Conservation (phyloP, 805 yeast species). For the Danielozyma ontarioensis region DNA sequence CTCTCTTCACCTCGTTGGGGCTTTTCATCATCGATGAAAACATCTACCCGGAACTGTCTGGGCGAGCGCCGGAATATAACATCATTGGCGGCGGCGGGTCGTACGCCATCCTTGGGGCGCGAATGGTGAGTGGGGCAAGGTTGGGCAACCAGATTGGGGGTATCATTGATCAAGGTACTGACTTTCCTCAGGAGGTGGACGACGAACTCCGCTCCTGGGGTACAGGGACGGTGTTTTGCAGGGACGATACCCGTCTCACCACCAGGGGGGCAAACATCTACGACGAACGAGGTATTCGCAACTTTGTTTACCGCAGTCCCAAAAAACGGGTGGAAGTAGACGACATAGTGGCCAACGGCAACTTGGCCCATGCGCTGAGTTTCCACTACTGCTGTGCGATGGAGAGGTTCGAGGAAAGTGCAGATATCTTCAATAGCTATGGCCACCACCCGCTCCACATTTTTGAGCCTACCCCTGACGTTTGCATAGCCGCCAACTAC, state of each 20-base stretch:
- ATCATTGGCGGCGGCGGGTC: slow-evolving; percentile 91
- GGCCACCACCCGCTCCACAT: slow-evolving; percentile 39
- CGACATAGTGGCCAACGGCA: slow-evolving; percentile 43
- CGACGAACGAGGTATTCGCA: slow-evolving; percentile 48
- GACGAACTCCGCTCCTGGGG: slow-evolving; percentile 53
- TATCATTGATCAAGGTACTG: slow-evolving; percentile 75
- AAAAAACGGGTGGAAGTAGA: slow-evolving; percentile 53
- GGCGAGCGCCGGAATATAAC: slow-evolving; percentile 34
- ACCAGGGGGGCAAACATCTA: slow-evolving; percentile 82
- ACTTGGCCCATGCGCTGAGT: slow-evolving; percentile 34
- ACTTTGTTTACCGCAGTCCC: slow-evolving; percentile 57
- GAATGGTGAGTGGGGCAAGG: slow-evolving; percentile 43
- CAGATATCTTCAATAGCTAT: slow-evolving; percentile 24
- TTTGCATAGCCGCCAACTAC: slow-evolving; percentile 49
- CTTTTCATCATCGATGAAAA: slow-evolving; percentile 90
- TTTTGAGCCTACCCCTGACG: slow-evolving; percentile 88
- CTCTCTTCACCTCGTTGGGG: slow-evolving; percentile 67
- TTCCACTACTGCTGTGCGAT: slow-evolving; percentile 77
- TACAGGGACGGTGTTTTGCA: slow-evolving; percentile 53
- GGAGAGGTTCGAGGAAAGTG: slow-evolving; percentile 47
- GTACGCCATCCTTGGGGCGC: slow-evolving; percentile 70
- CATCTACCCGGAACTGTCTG: slow-evolving; percentile 41
- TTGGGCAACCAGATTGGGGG: slow-evolving; percentile 46
- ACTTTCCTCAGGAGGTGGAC: slow-evolving; percentile 54
- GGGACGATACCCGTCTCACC: slow-evolving; percentile 50